Evolutionary conservation across 2,329 filamentous ascomycete genomes (phyloP), one percentile per base, ranked within the genome.

Genomic region (Colletotrichum destructivum): DNA sequence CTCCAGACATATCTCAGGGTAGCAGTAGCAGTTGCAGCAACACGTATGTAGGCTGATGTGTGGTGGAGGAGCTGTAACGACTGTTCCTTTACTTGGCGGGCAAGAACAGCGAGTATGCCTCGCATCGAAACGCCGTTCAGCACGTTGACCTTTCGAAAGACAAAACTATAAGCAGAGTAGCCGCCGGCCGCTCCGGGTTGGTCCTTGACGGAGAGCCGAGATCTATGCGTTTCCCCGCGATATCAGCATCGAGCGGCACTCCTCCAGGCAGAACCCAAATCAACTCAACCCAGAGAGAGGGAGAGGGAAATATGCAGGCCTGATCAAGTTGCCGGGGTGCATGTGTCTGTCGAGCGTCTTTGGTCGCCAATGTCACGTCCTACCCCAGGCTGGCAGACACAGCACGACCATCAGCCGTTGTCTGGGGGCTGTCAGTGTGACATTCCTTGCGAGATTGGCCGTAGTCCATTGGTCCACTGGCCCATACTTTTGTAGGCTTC

Each of bases 281-380:
- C 31, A 35, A 42, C 26, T 23, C 4, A 63, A 42, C 47, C 38
- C 38, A n/a, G 21, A 55, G 13, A 35, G 31, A 9, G 31, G 31
- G 8, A 9, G 31, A 9, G 31, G 8, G 8, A 35, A 9, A 9
- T 35, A 57, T 21, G 35, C 35, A 12, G 23, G 21, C 55, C 16
- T 23, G 21, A 60, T 64, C 54, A 68, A 69, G 49, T 55, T 63
- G 64, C 65, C 16, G 65, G 69, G 65, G 69, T 72, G 69, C 69
- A 72, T 63, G 54, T 72, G 69, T 66, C 69, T 63, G 54, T 23
- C 21, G 21, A 26, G 23, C 44, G 52, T 63, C 59, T 54, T 44
- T 31, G 51, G 54, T 26, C 31, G 21, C 38, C 62, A 46, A n/a
- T 47, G 46, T 42, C 65, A 51, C 13, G 12, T 51, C 52, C 26